phyloP scores from a whole-genome alignment of 768 basidiomycete genomes.

The Boletus coccyginus region DNA sequence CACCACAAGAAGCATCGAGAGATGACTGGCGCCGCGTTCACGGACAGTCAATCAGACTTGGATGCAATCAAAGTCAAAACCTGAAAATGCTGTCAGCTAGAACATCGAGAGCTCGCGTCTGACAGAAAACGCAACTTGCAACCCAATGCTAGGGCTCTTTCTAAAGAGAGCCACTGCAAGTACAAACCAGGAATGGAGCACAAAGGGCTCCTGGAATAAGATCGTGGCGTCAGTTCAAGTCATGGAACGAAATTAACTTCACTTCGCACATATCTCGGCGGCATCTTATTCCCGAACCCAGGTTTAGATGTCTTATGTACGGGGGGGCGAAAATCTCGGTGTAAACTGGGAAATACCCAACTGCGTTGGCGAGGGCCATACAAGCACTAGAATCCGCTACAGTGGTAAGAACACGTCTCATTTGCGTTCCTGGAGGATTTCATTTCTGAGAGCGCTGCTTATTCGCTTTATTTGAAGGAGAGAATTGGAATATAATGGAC shows the following conservation, averaged over 20 bases:
- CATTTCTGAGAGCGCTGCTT: too few relatives aligned
- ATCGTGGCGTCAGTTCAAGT: neutral
- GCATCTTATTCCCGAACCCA: neutral
- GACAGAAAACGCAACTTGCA: neutral
- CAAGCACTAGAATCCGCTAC: neutral
- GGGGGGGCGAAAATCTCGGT: neutral
- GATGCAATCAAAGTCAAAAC: neutral
- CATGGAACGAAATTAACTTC: neutral
- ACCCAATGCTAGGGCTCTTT: too few relatives aligned
- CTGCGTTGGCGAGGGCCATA: neutral
- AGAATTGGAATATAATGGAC: too few relatives aligned
- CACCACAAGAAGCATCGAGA: neutral
- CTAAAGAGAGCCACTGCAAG: neutral
- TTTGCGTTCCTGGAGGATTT: too few relatives aligned
- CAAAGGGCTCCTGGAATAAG: neutral
- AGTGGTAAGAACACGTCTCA: neutral
- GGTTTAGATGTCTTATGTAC: neutral
- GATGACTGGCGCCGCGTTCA: neutral
- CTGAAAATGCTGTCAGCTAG: neutral
- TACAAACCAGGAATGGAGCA: neutral
- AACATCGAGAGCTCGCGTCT: neutral
- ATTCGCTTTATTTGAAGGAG: too few relatives aligned
- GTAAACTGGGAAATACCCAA: neutral
- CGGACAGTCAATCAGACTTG: too few relatives aligned
- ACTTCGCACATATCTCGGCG: neutral